A percentile compares a stretch with the other conserved stretches of the same genome.
These are phyloP conservation scores for Solanum hybrid DNA, from an alignment of 305 asterid species.

Conservation along the genomic window DNA sequence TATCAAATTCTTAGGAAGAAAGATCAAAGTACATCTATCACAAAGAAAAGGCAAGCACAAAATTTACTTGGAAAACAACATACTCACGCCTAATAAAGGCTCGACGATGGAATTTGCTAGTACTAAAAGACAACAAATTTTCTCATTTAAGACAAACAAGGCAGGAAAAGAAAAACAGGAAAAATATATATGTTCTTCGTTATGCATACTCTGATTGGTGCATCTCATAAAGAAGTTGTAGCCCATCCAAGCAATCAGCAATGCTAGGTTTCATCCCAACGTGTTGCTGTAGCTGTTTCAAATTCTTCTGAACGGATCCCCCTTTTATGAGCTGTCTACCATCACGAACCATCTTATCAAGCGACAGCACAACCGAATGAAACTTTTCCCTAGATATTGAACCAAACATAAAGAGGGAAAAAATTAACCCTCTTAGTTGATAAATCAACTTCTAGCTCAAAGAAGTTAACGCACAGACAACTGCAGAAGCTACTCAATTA, in stretches of 20 bases:
- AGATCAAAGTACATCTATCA: not conserved
- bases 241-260: slow-evolving; percentile 63
- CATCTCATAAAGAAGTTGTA: slow-evolving; percentile 59
- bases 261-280: slow-evolving; percentile 64
- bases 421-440: not conserved
- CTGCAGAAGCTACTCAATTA: not conserved
- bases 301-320: slow-evolving; percentile 31
- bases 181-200: not conserved
- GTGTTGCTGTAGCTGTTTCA: slow-evolving; percentile 53
- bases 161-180: not conserved
- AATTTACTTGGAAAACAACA: not conserved
- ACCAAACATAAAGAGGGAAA: not conserved
- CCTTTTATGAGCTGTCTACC: slow-evolving; percentile 43
- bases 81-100: not conserved
- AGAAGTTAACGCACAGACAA: not conserved
- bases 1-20: not conserved
- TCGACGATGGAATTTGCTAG: not conserved
- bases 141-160: not conserved
- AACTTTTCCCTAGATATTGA: slow-evolving; percentile 49
- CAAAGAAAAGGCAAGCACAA: not conserved
- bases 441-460: not conserved
- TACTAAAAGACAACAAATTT: not conserved
- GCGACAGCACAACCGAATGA: slow-evolving; percentile 34
- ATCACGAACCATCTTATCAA: slow-evolving; percentile 60
- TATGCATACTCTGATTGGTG: slow-evolving; percentile 60